phyloP scores from a whole-genome alignment of 148 eudicot species.

The Pharnaceum exiguum region DNA sequence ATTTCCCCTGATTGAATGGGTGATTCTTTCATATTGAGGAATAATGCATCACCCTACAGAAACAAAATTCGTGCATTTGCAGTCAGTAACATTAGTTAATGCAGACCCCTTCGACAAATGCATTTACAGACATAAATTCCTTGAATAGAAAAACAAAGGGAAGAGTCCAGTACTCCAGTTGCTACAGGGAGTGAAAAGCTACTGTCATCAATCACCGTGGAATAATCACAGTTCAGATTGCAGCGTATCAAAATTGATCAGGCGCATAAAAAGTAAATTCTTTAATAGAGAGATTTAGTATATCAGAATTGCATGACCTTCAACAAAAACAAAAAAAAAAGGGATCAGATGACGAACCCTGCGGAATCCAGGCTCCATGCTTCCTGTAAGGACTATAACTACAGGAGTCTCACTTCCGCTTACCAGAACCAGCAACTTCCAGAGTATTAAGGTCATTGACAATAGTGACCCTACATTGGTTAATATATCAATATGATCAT shows the following conservation, averaged over 20 bases:
- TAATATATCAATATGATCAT: neutral
- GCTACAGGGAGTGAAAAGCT: no score
- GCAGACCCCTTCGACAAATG: no score
- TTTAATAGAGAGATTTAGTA: no score
- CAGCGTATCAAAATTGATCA: no score
- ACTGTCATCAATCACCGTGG: no score
- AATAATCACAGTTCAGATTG: no score
- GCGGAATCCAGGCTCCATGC: constrained; percentile 86
- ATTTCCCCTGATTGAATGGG: constrained; percentile 82
- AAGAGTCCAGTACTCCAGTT: no score
- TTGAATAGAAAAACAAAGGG: no score
- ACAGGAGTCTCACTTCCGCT: constrained; percentile 78
- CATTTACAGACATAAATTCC: no score
- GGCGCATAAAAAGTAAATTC: no score
- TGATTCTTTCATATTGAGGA: constrained; percentile 55
- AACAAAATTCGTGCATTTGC: neutral
- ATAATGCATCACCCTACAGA: constrained; percentile 73
- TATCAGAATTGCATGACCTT: no score
- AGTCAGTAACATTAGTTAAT: no score
- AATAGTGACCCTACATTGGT: neutral
- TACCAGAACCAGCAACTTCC: constrained; percentile 66
- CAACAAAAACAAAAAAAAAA: neutral
- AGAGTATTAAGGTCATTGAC: constrained; percentile 47
- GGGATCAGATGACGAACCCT: constrained; percentile 41
- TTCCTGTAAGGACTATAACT: constrained; percentile 76